phyloP scores from a whole-genome alignment of 345 rosid species.

The Combretum micranthum region DNA sequence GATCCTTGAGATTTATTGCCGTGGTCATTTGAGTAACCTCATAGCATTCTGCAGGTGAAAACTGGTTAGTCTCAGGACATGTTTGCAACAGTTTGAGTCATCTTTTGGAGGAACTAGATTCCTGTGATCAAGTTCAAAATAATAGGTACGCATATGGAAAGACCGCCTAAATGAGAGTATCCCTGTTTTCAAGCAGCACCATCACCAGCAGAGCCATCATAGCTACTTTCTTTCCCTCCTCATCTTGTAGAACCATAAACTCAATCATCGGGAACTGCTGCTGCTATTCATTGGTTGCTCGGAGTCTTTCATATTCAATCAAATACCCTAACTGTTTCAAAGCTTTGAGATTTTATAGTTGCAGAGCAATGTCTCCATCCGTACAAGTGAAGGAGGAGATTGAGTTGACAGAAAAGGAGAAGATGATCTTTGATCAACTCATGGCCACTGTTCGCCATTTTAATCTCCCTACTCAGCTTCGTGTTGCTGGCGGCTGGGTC shows the following conservation, averaged over 20 bases:
- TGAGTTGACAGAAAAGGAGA: slow-evolving; percentile 57
- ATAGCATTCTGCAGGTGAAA: neutral
- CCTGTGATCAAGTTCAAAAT: no score
- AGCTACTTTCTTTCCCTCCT: no score
- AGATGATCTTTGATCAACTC: slow-evolving; percentile 62
- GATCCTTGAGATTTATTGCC: no score
- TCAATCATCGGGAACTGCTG: no score
- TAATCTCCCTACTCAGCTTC: slow-evolving; percentile 64
- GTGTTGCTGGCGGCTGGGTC: slow-evolving; percentile 99
- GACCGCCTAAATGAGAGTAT: no score
- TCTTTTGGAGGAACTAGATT: no score
- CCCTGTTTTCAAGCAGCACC: no score
- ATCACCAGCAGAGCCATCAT: no score
- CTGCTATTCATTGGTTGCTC: neutral
- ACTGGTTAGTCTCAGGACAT: neutral
- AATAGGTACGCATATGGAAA: no score
- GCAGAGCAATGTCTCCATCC: slow-evolving; percentile 22
- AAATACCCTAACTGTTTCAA: neutral
- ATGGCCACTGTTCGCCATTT: slow-evolving; percentile 55
- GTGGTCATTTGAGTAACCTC: no score
- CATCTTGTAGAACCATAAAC: no score
- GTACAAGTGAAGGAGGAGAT: slow-evolving; percentile 49
- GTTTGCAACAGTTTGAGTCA: no score
- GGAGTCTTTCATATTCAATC: neutral
- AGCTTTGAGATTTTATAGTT: slow-evolving; percentile 8